Percentiles rank a stretch among this genome's conserved stretches.
phyloP scores from a whole-genome alignment of 2,329 filamentous ascomycete genomes.

The Fusarium sp. region DNA sequence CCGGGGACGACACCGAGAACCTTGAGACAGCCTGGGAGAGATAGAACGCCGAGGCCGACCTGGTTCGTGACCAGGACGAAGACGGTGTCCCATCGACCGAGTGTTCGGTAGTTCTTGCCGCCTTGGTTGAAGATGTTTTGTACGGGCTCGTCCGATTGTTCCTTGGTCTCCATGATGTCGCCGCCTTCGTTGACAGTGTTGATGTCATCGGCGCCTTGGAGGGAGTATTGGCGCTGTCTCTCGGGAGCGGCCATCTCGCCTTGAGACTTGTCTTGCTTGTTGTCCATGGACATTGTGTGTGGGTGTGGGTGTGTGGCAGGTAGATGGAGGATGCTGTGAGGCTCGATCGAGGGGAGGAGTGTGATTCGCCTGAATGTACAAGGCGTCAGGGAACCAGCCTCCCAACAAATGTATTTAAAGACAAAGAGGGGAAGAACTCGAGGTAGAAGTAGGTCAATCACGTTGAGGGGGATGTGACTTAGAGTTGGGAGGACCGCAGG shows the following conservation, averaged over 20 bases:
- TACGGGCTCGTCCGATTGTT: conserved; percentile 29
- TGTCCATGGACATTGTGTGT: conserved; percentile 12
- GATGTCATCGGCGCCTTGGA: conserved; percentile 29
- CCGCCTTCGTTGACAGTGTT: conserved; percentile 18
- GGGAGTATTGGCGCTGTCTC: conserved; percentile 7
- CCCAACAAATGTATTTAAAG: neutral
- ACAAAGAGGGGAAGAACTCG: neutral
- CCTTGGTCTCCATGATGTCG: conserved; percentile 25
- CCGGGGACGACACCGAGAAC: conserved; percentile 75
- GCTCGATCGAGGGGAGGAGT: neutral
- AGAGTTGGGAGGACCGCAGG: conserved; percentile 15
- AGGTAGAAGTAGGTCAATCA: neutral
- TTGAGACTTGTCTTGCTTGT: conserved; percentile 25
- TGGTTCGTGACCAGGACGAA: conserved; percentile 47
- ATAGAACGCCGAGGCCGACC: conserved; percentile 61
- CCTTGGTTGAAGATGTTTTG: conserved; percentile 45
- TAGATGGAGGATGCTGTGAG: neutral
- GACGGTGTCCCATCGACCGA: conserved; percentile 43
- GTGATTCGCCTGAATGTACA: neutral
- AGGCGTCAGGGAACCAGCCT: neutral
- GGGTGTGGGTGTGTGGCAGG: neutral
- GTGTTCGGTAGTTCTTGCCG: conserved; percentile 46
- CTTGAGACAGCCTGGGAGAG: conserved; percentile 76
- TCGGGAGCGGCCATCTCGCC: conserved; percentile 21
- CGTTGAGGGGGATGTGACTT: neutral